Percentiles rank a stretch among this genome's conserved stretches.
These are phyloP conservation scores for Backusella mclennaniae DNA, from an alignment of 192 early-diverging fungal genomes.

Conservation along the genomic window DNA sequence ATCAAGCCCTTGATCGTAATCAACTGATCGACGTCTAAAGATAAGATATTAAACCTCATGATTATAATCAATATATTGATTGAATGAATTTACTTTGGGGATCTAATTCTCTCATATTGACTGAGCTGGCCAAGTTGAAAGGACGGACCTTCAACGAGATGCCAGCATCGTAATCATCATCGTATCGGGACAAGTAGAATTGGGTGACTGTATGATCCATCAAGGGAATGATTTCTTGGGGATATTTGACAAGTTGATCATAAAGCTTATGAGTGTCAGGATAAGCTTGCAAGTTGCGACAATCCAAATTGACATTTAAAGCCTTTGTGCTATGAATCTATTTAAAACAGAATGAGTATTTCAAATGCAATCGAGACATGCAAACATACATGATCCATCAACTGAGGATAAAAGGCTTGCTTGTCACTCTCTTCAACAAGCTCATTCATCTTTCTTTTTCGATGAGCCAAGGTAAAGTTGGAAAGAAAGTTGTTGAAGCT, in stretches of 20 bases:
- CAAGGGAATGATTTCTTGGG: slow-evolving; percentile 93
- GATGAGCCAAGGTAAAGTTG: slow-evolving; percentile 63
- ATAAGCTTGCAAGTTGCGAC: slow-evolving; percentile 76
- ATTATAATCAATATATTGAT: too few relatives aligned
- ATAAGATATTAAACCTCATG: too few relatives aligned
- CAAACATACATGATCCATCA: slow-evolving; percentile 56
- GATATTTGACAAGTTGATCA: slow-evolving; percentile 86
- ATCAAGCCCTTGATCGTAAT: slow-evolving; percentile 93
- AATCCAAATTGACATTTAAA: slow-evolving; percentile 88
- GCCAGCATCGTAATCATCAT: slow-evolving; percentile 44
- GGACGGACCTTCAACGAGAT: slow-evolving; percentile 68
- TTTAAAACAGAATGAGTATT: background rate
- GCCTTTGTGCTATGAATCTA: slow-evolving; percentile 68
- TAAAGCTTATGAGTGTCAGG: slow-evolving; percentile 69
- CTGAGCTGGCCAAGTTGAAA: slow-evolving; percentile 72
- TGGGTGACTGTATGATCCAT: slow-evolving; percentile 88
- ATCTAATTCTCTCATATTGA: slow-evolving; percentile 93
- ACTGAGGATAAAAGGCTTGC: slow-evolving; percentile 73
- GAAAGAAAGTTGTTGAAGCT: slow-evolving; percentile 80
- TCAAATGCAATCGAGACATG: background rate
- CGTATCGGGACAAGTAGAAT: slow-evolving; percentile 65
- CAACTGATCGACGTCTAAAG: slow-evolving; percentile 90
- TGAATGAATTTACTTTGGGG: slow-evolving; percentile 56
- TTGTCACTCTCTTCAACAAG: slow-evolving; percentile 44
- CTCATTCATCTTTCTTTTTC: slow-evolving; percentile 39